These are phyloP conservation scores for Mycena sp. DNA, from an alignment of 1,284 basidiomycete genomes.

Conservation along the genomic window DNA sequence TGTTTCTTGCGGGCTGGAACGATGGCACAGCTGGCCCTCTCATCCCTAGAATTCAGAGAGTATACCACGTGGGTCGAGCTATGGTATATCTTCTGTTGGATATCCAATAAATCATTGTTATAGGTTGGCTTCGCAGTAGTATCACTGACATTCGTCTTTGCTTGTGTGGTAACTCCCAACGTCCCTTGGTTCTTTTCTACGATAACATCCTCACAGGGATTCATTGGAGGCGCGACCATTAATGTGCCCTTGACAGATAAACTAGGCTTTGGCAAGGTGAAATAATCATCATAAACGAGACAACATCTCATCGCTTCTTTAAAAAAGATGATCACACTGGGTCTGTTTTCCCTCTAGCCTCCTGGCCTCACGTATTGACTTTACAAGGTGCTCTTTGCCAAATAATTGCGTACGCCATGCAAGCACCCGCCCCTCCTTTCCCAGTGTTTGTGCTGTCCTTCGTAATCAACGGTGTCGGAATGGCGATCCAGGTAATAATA, in stretches of 20 bases:
- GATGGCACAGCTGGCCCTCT: slow-evolving; percentile 52
- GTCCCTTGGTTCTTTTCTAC: no score
- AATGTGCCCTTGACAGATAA: slow-evolving; percentile 65
- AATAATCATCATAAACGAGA: not conserved
- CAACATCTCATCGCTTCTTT: not conserved
- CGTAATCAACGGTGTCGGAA: slow-evolving; percentile 69
- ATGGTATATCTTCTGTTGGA: not conserved
- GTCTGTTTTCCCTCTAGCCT: slow-evolving; percentile 29
- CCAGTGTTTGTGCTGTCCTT: slow-evolving; percentile 68
- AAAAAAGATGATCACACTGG: slow-evolving; percentile 47
- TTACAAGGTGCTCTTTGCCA: slow-evolving; percentile 52
- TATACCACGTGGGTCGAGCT: slow-evolving; percentile 55
- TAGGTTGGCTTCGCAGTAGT: slow-evolving; percentile 59
- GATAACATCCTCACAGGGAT: slow-evolving; percentile 50
- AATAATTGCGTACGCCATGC: slow-evolving; percentile 57
- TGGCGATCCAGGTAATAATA: slow-evolving; percentile 57
- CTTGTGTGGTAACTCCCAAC: slow-evolving; percentile 48
- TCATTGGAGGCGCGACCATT: slow-evolving; percentile 58
- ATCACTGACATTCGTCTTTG: slow-evolving; percentile 58
- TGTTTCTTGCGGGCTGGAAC: no score
- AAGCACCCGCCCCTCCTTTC: slow-evolving; percentile 70
- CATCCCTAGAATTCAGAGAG: slow-evolving; percentile 61
- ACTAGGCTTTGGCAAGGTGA: slow-evolving; percentile 33
- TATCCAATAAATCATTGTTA: not conserved
- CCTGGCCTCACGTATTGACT: slow-evolving; percentile 15